Evolutionary conservation across 1,284 basidiomycete species (phyloP).

Genomic region (Kwoniella shivajii): DNA sequence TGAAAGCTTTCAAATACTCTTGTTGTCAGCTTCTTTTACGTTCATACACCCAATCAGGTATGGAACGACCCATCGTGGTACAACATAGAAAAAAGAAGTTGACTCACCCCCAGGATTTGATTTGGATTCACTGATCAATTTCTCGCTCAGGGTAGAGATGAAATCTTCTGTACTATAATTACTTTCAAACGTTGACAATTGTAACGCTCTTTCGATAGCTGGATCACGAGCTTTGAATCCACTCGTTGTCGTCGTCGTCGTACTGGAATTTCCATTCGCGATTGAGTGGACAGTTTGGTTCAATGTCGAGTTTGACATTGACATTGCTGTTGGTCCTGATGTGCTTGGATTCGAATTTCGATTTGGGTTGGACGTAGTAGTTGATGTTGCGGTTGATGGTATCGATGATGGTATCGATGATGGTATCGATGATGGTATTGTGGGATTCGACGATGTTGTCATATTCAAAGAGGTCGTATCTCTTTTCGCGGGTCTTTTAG

Average conservation of each 20-base stretch:
- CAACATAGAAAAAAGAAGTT: conserved; percentile 25
- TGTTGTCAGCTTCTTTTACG: background rate
- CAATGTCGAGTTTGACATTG: background rate
- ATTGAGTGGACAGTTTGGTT: background rate
- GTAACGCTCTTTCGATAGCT: conserved; percentile 65
- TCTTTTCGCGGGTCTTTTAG: conserved; percentile 14
- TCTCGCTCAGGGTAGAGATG: conserved; percentile 79
- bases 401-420: background rate
- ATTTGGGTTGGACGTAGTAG: background rate
- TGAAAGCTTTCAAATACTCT: conserved; percentile 67
- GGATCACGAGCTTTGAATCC: conserved; percentile 54
- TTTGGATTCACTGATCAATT: conserved; percentile 81
- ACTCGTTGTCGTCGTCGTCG: background rate
- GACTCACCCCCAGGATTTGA: conserved; percentile 75
- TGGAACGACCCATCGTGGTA: background rate
- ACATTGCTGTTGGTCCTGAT: background rate
- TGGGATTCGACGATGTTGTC: background rate
- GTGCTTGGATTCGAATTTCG: background rate
- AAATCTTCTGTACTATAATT: conserved; percentile 93
- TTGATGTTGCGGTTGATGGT: background rate
- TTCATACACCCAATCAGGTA: background rate
- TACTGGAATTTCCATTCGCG: background rate
- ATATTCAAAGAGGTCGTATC: conserved; percentile 5
- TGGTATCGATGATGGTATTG: background rate
- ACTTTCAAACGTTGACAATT: conserved; percentile 70